Conservation (phyloP, 257 asterid species). For the Ajuga chamaepitys region DNA sequence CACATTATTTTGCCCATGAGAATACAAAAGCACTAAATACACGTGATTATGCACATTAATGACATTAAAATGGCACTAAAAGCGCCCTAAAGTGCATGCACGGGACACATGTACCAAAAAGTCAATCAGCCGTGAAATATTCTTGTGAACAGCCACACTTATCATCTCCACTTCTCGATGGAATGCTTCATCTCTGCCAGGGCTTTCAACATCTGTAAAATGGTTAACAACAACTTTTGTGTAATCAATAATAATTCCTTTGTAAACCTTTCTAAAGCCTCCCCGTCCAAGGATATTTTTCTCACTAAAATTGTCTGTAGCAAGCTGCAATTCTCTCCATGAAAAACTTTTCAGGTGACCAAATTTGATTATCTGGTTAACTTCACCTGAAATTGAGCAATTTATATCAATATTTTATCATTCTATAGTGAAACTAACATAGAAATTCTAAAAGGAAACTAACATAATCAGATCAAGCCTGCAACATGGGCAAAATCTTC, state of each 20-base stretch:
- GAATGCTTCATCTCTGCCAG: constrained; percentile 87
- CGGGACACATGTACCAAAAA: too few species aligned
- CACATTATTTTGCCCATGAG: too few species aligned
- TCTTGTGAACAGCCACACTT: constrained; percentile 88
- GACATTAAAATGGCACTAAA: too few species aligned
- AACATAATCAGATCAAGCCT: constrained; percentile 34
- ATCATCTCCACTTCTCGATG: constrained; percentile 96
- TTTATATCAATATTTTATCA: too few species aligned
- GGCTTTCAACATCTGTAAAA: constrained; percentile 71
- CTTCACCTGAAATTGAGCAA: constrained; percentile 47
- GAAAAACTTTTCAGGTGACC: constrained; percentile 87
- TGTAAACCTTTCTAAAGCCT: constrained; percentile 87
- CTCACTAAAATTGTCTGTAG: constrained; percentile 68
- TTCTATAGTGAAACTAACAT: neutral
- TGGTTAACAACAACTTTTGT: constrained; percentile 86
- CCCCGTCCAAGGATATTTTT: constrained; percentile 87
- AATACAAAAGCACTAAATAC: too few species aligned
- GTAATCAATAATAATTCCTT: constrained; percentile 68
- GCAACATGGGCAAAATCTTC: constrained; percentile 80
- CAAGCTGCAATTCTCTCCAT: constrained; percentile 85
- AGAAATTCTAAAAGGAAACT: neutral
- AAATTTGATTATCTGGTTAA: constrained; percentile 68
- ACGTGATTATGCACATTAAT: too few species aligned
- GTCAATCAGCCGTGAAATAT: constrained; percentile 71
- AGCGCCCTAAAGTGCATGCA: too few species aligned